Conservation (phyloP, 106 monocot genomes). For the Allium fistulosum region DNA sequence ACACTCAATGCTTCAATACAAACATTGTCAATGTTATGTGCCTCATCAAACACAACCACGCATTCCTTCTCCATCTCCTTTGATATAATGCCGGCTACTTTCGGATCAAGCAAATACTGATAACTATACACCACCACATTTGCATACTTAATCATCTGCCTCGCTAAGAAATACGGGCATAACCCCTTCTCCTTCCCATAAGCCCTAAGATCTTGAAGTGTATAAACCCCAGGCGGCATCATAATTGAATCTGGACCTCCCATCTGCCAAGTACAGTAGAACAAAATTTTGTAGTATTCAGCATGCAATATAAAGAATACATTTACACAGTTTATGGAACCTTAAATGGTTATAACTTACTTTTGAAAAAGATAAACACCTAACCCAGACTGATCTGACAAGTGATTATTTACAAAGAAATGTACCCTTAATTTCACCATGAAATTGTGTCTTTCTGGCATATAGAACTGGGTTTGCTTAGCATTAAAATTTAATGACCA, state of each 20-base stretch:
- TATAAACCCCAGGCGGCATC: slow-evolving; percentile 83
- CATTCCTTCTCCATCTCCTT: slow-evolving; percentile 94
- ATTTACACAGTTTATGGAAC: too few species aligned
- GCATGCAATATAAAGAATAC: too few species aligned
- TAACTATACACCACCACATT: slow-evolving; percentile 97
- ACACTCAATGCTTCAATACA: slow-evolving; percentile 97
- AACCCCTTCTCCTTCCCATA: slow-evolving; percentile 56
- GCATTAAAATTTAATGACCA: too few species aligned
- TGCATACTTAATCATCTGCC: slow-evolving; percentile 72
- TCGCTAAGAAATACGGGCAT: slow-evolving; percentile 91
- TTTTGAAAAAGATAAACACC: too few species aligned
- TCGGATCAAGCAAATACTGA: slow-evolving; percentile 91
- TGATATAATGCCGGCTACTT: slow-evolving; percentile 91
- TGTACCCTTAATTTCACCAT: too few species aligned
- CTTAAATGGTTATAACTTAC: too few species aligned
- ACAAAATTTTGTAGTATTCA: too few species aligned
- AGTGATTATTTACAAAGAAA: too few species aligned
- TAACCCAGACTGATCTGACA: too few species aligned
- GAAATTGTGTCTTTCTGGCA: too few species aligned
- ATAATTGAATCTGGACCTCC: slow-evolving; percentile 48
- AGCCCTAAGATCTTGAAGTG: slow-evolving; percentile 61
- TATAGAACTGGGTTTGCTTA: too few species aligned
- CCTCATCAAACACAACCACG: slow-evolving; percentile 95
- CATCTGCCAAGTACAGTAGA: neutral
- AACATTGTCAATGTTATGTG: slow-evolving; percentile 98